Evolutionary conservation across 192 early-diverging fungal genomes (phyloP).

Genomic region (Paraglomus brasilianum): DNA sequence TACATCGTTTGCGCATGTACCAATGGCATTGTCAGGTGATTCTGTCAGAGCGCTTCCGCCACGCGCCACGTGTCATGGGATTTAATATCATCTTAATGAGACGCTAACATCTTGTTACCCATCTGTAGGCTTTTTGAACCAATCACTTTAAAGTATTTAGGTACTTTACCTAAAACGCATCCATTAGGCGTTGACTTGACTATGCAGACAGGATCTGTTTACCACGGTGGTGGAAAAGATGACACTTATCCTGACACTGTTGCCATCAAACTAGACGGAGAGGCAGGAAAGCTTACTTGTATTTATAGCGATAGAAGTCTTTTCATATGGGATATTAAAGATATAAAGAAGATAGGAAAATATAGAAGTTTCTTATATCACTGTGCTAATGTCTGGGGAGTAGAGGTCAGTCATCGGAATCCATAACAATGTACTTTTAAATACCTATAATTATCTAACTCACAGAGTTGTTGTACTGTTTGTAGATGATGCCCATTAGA

Average conservation of each 20-base stretch:
- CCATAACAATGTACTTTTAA: background rate
- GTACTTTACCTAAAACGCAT: constrained; percentile 70
- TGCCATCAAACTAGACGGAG: constrained; percentile 56
- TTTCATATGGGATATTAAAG: constrained; percentile 70
- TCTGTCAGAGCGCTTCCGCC: background rate
- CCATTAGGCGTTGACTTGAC: constrained; percentile 59
- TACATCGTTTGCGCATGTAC: constrained; percentile 72
- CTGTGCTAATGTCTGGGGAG: constrained; percentile 79
- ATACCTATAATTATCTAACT: background rate
- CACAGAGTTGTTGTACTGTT: background rate
- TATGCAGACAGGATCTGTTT: constrained; percentile 17
- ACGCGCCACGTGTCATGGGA: constrained; percentile 11
- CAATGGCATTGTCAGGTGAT: constrained; percentile 70
- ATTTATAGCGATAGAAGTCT: constrained; percentile 73
- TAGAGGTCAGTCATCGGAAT: constrained; percentile 56
- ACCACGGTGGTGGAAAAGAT: constrained; percentile 31
- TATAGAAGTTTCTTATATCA: constrained; percentile 67
- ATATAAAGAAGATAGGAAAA: constrained; percentile 53
- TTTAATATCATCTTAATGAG: background rate
- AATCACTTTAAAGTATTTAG: constrained; percentile 63
- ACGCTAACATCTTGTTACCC: background rate
- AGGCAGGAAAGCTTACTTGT: constrained; percentile 50
- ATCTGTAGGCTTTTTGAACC: constrained; percentile 67
- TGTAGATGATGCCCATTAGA: constrained; percentile 43
- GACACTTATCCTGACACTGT: constrained; percentile 58